These are phyloP conservation scores for Venturia effusa DNA, from an alignment of 2,329 filamentous ascomycete species.

Conservation along the genomic window DNA sequence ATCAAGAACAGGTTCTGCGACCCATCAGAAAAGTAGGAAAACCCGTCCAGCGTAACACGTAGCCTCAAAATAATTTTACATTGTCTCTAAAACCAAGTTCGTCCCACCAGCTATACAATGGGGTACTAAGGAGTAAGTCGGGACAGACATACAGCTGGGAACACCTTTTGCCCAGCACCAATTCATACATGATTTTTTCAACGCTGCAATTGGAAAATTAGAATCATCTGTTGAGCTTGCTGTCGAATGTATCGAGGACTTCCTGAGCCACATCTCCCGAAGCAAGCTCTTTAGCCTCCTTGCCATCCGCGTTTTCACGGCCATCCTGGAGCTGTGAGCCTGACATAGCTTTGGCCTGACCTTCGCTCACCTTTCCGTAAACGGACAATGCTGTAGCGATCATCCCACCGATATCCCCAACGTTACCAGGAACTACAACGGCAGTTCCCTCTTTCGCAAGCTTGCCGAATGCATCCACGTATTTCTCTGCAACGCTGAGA, in stretches of 20 bases:
- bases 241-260: background rate
- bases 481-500: conserved; percentile 88
- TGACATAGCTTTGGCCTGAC: conserved; percentile 5
- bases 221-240: background rate
- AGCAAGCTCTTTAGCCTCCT: background rate
- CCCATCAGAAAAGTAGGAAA: no score
- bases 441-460: conserved; percentile 92
- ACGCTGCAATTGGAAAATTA: background rate
- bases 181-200: background rate
- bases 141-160: background rate
- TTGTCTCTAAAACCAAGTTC: background rate
- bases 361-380: conserved; percentile 69
- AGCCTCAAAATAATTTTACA: background rate
- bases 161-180: background rate
- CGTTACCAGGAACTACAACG: conserved; percentile 90
- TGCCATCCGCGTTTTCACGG: background rate
- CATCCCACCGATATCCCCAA: conserved; percentile 93
- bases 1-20: no score
- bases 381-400: conserved; percentile 93
- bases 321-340: background rate
- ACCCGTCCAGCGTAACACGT: no score
- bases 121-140: background rate
- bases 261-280: background rate
- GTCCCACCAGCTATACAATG: background rate
- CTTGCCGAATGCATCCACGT: conserved; percentile 88